Evolutionary conservation across 495 filamentous ascomycete genomes (phyloP).

Genomic region (Lophiostoma macrostomum): DNA sequence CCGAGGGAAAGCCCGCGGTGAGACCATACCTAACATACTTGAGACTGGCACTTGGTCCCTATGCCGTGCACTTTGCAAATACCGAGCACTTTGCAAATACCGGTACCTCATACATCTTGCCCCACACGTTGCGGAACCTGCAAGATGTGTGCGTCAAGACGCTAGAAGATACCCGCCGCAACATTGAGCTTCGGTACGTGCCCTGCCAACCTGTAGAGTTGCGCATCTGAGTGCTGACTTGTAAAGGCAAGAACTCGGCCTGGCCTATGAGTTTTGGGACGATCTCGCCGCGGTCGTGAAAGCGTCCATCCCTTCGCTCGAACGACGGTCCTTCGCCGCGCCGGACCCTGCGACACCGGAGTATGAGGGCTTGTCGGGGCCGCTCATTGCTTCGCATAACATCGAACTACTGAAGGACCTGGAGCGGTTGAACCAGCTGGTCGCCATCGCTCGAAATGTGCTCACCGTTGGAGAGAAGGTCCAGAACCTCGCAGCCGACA

Average conservation of each 20-base stretch:
- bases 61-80: constrained; percentile 39
- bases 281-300: constrained; percentile 36
- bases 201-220: neutral
- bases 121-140: constrained; percentile 37
- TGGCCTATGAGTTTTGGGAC: constrained; percentile 36
- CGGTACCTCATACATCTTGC: constrained; percentile 38
- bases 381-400: constrained; percentile 75
- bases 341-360: constrained; percentile 38
- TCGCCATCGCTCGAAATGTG: constrained; percentile 80
- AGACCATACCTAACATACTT: constrained; percentile 32
- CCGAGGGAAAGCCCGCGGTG: neutral
- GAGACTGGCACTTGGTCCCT: constrained; percentile 36
- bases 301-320: constrained; percentile 40
- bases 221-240: neutral
- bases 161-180: constrained; percentile 31
- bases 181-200: constrained; percentile 26
- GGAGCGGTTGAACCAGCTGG: constrained; percentile 77
- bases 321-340: constrained; percentile 38
- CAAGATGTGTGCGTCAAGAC: constrained; percentile 35
- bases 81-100: constrained; percentile 38
- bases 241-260: constrained; percentile 34
- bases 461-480: constrained; percentile 76
- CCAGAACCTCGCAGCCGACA: constrained; percentile 80
- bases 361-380: constrained; percentile 38
- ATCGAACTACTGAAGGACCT: constrained; percentile 73